Percentiles rank a stretch among this genome's conserved stretches.
Conservation (phyloP, 2,329 filamentous ascomycete genomes). For the Fusarium drepaniforme region DNA sequence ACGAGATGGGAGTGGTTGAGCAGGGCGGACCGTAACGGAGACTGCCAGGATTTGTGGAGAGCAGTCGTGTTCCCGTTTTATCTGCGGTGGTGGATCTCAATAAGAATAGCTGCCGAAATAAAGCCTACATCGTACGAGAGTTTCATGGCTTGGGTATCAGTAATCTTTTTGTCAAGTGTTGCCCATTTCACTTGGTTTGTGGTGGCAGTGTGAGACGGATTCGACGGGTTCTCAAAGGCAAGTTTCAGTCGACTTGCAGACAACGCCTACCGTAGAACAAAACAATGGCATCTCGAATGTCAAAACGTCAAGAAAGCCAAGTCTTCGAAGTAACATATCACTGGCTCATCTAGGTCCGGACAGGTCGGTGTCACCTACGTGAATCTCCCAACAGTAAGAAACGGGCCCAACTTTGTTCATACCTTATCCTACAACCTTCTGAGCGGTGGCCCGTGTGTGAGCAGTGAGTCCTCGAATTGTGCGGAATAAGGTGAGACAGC, state of each 20-base stretch:
- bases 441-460: not conserved
- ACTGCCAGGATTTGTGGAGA: conserved; percentile 20
- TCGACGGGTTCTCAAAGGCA: not conserved
- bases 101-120: conserved; percentile 5
- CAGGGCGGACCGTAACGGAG: not conserved
- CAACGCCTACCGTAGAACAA: not conserved
- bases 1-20: conserved; percentile 24
- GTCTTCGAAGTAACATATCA: not conserved
- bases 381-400: conserved; percentile 10
- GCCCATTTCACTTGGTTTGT: not conserved
- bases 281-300: not conserved
- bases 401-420: conserved; percentile 29
- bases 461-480: not conserved
- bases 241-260: not conserved
- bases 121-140: not conserved
- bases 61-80: conserved; percentile 39
- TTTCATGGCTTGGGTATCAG: not conserved
- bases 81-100: conserved; percentile 24
- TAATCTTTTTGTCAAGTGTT: not conserved
- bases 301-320: not conserved
- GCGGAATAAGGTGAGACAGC: conserved; percentile 3
- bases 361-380: not conserved
- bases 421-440: conserved; percentile 3
- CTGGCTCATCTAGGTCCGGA: not conserved
- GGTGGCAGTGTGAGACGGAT: not conserved